A percentile compares a stretch with the other conserved stretches of the same genome.
Evolutionary conservation across 345 rosid genomes (phyloP).

Genomic region (Brassica carinata): DNA sequence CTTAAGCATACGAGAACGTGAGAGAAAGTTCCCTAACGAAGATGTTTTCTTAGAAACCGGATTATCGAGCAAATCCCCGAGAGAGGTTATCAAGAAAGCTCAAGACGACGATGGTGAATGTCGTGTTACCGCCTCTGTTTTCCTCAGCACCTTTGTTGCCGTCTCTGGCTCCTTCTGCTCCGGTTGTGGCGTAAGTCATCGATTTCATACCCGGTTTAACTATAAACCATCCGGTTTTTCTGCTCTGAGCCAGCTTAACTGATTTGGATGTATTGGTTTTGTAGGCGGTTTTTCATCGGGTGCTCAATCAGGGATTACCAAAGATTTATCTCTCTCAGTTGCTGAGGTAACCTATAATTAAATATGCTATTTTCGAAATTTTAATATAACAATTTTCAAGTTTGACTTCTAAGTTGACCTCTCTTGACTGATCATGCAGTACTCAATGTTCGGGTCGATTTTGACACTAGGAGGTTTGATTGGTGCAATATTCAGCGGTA

Average conservation of each 20-base stretch:
- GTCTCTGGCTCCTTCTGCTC: slow-evolving; percentile 47
- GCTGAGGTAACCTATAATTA: slow-evolving; percentile 22
- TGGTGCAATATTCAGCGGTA: slow-evolving; percentile 46
- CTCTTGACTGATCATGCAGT: slow-evolving; percentile 17
- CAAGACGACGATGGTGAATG: slow-evolving; percentile 37
- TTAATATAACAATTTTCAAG: too few species aligned
- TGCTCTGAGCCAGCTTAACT: background rate
- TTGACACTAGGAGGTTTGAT: slow-evolving; percentile 46
- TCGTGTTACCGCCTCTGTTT: slow-evolving; percentile 37
- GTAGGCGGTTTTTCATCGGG: slow-evolving; percentile 53
- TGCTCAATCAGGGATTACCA: slow-evolving; percentile 45
- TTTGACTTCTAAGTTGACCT: slow-evolving; percentile 6
- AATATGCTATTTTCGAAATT: background rate
- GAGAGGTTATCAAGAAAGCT: slow-evolving; percentile 17
- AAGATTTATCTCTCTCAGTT: slow-evolving; percentile 46
- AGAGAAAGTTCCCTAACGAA: slow-evolving; percentile 25
- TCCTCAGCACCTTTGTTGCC: slow-evolving; percentile 54
- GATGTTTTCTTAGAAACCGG: slow-evolving; percentile 34
- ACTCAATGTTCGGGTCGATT: slow-evolving; percentile 42
- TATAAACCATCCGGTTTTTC: background rate
- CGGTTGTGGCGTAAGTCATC: slow-evolving; percentile 49
- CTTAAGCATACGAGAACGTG: slow-evolving; percentile 24
- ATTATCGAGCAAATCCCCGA: slow-evolving; percentile 21
- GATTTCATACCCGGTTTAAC: background rate
- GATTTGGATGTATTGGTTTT: slow-evolving; percentile 4